These are phyloP conservation scores for Castanospermum australe DNA, from an alignment of 306 rosid species.

Conservation along the genomic window DNA sequence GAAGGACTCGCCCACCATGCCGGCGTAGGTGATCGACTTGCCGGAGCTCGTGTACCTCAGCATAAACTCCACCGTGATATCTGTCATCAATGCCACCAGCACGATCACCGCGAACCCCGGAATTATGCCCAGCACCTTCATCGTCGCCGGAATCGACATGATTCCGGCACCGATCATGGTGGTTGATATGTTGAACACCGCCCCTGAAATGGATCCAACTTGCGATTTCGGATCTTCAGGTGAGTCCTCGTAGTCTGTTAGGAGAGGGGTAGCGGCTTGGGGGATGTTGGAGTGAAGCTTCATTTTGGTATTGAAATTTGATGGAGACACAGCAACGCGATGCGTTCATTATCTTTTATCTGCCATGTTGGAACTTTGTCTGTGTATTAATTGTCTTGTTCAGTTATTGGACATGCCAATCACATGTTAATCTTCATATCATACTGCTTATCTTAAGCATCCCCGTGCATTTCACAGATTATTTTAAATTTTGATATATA, in stretches of 20 bases:
- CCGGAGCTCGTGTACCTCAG: slow-evolving; percentile 50
- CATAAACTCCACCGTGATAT: slow-evolving; percentile 57
- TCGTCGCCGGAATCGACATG: slow-evolving; percentile 66
- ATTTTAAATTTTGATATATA: no score
- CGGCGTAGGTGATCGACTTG: slow-evolving; percentile 49
- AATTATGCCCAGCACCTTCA: slow-evolving; percentile 56
- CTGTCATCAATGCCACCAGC: slow-evolving; percentile 40
- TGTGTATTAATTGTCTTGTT: no score
- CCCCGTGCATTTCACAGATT: no score
- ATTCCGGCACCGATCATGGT: slow-evolving; percentile 70
- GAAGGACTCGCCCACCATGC: slow-evolving; percentile 52
- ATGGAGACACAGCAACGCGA: neutral
- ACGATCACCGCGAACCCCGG: slow-evolving; percentile 50
- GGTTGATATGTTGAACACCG: slow-evolving; percentile 62
- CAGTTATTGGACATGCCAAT: neutral
- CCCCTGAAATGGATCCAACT: slow-evolving; percentile 37
- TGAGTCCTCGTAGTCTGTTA: neutral
- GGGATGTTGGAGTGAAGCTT: neutral
- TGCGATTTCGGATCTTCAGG: neutral
- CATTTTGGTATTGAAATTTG: neutral
- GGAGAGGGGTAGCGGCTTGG: slow-evolving; percentile 13
- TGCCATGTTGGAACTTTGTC: neutral
- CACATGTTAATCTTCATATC: no score
- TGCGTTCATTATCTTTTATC: neutral
- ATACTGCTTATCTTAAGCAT: no score